Evolutionary conservation across 2,329 filamentous ascomycete genomes (phyloP), one percentile per base, ranked within the genome.

Genomic region (Paraphoma sp.): DNA sequence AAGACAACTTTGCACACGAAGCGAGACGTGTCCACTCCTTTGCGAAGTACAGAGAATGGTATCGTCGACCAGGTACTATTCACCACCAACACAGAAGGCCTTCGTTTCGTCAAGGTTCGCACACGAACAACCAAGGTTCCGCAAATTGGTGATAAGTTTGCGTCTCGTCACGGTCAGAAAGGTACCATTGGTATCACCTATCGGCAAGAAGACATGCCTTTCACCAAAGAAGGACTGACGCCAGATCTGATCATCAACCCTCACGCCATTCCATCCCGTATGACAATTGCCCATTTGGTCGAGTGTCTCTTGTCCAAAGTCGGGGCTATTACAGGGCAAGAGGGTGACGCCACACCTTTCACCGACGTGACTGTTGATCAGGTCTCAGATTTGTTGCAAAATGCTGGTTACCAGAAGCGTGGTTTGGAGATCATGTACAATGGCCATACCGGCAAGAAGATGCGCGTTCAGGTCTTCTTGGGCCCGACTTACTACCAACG

Each of bases 221-320:
- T 99, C 78, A 95, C 92, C 3, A 84, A 88, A 38, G 92, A 98
- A 75, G 95, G 96, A 69, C 86, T 99, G 51, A 90, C 90, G 0
- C 95, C 96, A 0, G 96, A 99, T 78, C 85, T 99, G 62, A 97
- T 99, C 78, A 98, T 99, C 84, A 99, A 99, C 79, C 95, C 95
- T 1, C 95, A 99, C 84, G 96, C 95, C 74, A 99, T 99, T 86
- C 95, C 95, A 0, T 99, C 95, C 53, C 95, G 95, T 87, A 99
- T 99, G 95, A 99, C 96, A 2, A 99, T 99, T 88, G 95, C 95
- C 70, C 95, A 99, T 84, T 93, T 99, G 86, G 96, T 99, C 76
- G 95, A 99, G 83, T 99, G 95, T 85, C 86, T 98, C 67, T 86
- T 99, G 54, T 96, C 92, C 76, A 99, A 99, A 78, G 95, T 99